These are phyloP conservation scores for Malassezia furfur DNA, from an alignment of 1,284 basidiomycete species.

Conservation along the genomic window DNA sequence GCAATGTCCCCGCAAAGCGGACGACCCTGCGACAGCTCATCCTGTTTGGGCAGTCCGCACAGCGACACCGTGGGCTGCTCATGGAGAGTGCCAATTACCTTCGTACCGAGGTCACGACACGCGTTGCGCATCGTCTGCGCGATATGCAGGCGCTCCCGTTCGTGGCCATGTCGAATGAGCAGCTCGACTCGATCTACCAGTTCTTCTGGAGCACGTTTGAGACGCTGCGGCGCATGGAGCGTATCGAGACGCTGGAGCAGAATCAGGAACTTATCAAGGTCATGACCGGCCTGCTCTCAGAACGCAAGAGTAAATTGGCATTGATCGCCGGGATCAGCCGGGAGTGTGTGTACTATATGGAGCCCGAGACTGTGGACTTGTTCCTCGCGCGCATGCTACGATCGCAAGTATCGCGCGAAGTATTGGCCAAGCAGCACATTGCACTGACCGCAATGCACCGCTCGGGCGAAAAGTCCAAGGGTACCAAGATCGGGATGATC, in stretches of 20 bases:
- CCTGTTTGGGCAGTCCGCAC: constrained; percentile 42
- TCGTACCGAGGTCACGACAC: constrained; percentile 72
- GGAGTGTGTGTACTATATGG: constrained; percentile 60
- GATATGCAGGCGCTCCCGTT: constrained; percentile 79
- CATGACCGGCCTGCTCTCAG: constrained; percentile 59
- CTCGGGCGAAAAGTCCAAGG: constrained; percentile 29
- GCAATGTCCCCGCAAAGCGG: constrained; percentile 62
- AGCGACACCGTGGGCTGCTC: constrained; percentile 30
- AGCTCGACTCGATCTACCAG: constrained; percentile 72
- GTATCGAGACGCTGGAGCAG: constrained; percentile 63
- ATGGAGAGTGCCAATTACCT: constrained; percentile 58
- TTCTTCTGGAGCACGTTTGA: constrained; percentile 51
- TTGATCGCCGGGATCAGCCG: constrained; percentile 43
- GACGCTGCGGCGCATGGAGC: constrained; percentile 62
- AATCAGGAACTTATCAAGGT: constrained; percentile 71
- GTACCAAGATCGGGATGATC: constrained; percentile 62
- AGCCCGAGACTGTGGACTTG: constrained; percentile 67
- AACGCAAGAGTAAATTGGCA: constrained; percentile 53
- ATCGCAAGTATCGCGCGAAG: constrained; percentile 76
- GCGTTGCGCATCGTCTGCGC: constrained; percentile 75
- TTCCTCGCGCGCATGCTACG: constrained; percentile 85
- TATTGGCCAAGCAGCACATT: constrained; percentile 79
- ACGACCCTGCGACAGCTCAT: constrained; percentile 73
- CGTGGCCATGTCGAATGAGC: constrained; percentile 76
- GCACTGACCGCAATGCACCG: constrained; percentile 54